These are phyloP conservation scores for Capsicum chinense DNA, from an alignment of 257 asterid species.

Conservation along the genomic window DNA sequence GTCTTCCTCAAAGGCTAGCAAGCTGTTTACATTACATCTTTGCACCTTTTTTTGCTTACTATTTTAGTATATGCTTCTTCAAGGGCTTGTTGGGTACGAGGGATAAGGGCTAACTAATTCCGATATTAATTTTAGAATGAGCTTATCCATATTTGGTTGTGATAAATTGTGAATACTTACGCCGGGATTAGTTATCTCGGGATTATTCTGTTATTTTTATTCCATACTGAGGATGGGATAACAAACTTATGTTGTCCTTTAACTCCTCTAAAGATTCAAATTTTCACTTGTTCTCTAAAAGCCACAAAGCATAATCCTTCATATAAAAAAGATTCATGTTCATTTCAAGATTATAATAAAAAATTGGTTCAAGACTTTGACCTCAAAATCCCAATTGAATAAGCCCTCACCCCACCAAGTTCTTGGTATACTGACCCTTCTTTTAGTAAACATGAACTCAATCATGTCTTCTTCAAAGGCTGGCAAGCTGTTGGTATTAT, in stretches of 20 bases:
- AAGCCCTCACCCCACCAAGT: constrained; percentile 78
- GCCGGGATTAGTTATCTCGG: no score
- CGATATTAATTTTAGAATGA: no score
- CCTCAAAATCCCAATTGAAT: constrained; percentile 69
- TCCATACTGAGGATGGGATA: no score
- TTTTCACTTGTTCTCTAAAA: background rate
- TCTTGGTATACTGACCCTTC: constrained; percentile 77
- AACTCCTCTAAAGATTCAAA: background rate
- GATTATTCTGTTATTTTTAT: no score
- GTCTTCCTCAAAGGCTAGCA: constrained; percentile 82
- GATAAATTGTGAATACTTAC: no score
- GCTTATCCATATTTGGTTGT: no score
- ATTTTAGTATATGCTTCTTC: background rate
- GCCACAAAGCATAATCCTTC: background rate
- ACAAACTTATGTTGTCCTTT: background rate
- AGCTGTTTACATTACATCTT: constrained; percentile 51
- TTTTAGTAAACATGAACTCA: constrained; percentile 65
- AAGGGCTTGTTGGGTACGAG: no score
- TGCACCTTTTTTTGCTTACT: background rate
- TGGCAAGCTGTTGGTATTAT: constrained; percentile 76
- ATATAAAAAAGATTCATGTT: background rate
- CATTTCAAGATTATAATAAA: constrained; percentile 19
- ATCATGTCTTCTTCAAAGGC: constrained; percentile 65
- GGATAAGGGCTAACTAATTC: no score
- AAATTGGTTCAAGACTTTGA: constrained; percentile 56